Base-by-base conservation (phyloP, 2,329 filamentous ascomycete genomes). In the Clarireedia homoeocarpa region DNA sequence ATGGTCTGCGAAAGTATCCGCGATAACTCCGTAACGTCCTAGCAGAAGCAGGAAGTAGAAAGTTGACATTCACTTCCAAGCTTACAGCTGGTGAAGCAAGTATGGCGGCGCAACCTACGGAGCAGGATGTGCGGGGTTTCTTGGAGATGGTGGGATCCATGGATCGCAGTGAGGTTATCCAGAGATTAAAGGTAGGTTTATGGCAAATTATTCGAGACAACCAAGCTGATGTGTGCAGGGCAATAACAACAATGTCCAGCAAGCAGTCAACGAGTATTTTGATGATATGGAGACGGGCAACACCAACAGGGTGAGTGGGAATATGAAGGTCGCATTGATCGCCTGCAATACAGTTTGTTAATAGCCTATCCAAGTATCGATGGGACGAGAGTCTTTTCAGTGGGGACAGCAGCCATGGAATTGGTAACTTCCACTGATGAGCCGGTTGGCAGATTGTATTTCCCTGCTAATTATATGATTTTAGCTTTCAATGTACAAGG, bases 361-460 rank as follows among this genome's bases (percentile, higher is more conserved):
- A 53, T 24, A 10, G 15, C 30, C 12, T 34, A 49, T 27, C 46
- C 7, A 71, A 77, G 66, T 81, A 82, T 61, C 69, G 69, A 27
- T 85, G 81, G 80, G 76, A 83, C 58, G 81, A 85, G 53, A 70
- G 66, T 30, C 72, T 75, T 45, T 85, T 83, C 58, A 69, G 67
- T n/a, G 15, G 26, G 17, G 62, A 61, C 2, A 71, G 69, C 48
- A 71, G 69, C 48, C 62, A 73, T 40, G 74, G 73, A 44, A 75
- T 76, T 59, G 74, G 78, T 80, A 65, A 62, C 75, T 58, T 52
- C 4, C 47, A 4, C 3, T 40, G 10, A 17, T 14, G 1, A 14
- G 6, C 27, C n/a, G 6, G 12, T 15, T 20, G 12, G 30, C 20
- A 3, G 10, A 17, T 5, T n/a, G n/a, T 27, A 45, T 24, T 12